Percentiles rank a stretch among this genome's conserved stretches.
These are phyloP conservation scores for Candida arabinofermentans DNA, from an alignment of 805 yeast species.

Conservation along the genomic window DNA sequence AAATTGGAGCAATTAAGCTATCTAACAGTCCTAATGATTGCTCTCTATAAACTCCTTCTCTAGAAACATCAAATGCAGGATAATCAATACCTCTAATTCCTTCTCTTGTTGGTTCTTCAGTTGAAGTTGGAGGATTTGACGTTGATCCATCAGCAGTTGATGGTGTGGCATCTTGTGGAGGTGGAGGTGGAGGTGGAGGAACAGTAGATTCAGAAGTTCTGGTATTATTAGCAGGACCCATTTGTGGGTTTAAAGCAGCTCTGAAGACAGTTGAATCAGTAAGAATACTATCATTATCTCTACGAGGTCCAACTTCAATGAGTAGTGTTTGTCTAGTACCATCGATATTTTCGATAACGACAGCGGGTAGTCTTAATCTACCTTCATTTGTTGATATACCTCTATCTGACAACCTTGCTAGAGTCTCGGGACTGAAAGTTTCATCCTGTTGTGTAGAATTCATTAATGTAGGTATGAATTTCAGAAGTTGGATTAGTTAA, in stretches of 20 bases:
- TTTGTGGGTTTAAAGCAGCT: not conserved
- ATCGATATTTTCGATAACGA: slow-evolving; percentile 27
- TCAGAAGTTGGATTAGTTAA: too few species aligned
- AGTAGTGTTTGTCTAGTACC: slow-evolving; percentile 26
- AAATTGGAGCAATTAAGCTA: slow-evolving; percentile 22
- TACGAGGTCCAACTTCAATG: slow-evolving; percentile 29
- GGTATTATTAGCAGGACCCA: too few species aligned
- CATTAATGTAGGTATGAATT: too few species aligned
- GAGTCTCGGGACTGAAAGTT: not conserved
- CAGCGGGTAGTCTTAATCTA: slow-evolving; percentile 27
- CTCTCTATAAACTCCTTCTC: slow-evolving; percentile 29
- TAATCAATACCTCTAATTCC: slow-evolving; percentile 32
- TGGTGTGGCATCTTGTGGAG: too few species aligned
- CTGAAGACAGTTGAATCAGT: not conserved
- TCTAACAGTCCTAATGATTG: slow-evolving; percentile 20
- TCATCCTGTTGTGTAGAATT: not conserved
- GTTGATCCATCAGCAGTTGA: not conserved
- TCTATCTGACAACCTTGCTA: slow-evolving; percentile 3
- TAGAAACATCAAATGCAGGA: slow-evolving; percentile 35
- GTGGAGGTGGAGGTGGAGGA: too few species aligned
- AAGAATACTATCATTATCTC: not conserved
- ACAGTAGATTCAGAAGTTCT: too few species aligned
- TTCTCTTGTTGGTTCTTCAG: slow-evolving; percentile 1
- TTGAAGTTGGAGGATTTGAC: not conserved
- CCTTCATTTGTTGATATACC: slow-evolving; percentile 20